A percentile compares a stretch with the other conserved stretches of the same genome.
phyloP scores from a whole-genome alignment of 2,329 filamentous ascomycete species.

The Pestalotiopsis sp. region DNA sequence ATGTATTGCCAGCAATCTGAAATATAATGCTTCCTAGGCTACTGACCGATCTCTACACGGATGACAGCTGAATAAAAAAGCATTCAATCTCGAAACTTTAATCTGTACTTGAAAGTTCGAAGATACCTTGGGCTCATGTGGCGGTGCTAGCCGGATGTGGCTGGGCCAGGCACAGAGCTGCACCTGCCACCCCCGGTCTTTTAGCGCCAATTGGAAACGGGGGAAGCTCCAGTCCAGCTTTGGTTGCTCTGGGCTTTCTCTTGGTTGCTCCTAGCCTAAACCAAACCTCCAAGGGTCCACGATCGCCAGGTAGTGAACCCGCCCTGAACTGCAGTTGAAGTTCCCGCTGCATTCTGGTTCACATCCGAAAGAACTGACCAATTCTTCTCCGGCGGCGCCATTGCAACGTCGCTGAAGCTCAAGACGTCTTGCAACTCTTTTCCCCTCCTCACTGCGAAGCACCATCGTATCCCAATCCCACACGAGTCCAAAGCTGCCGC shows the following conservation, averaged over 20 bases:
- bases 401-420: background rate
- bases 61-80: too few species aligned
- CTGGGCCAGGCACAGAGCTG: background rate
- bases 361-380: background rate
- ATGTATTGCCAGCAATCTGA: too few species aligned
- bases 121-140: background rate
- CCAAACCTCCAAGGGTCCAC: slow-evolving; percentile 4
- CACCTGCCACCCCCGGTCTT: background rate
- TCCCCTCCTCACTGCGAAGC: background rate
- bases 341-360: background rate
- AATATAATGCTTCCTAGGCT: too few species aligned
- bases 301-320: slow-evolving; percentile 4
- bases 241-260: background rate
- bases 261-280: background rate
- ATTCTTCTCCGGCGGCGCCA: background rate
- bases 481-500: background rate
- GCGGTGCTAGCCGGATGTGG: background rate
- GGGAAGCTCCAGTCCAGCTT: background rate
- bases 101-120: too few species aligned
- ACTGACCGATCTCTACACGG: too few species aligned
- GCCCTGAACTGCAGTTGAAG: background rate
- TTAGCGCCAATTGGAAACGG: slow-evolving; percentile 2
- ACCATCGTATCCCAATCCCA: background rate
- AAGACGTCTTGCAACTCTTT: background rate
- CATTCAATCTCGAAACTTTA: too few species aligned